Conservation (phyloP, 306 rosid genomes). For the Hylodesmum podocarpum region DNA sequence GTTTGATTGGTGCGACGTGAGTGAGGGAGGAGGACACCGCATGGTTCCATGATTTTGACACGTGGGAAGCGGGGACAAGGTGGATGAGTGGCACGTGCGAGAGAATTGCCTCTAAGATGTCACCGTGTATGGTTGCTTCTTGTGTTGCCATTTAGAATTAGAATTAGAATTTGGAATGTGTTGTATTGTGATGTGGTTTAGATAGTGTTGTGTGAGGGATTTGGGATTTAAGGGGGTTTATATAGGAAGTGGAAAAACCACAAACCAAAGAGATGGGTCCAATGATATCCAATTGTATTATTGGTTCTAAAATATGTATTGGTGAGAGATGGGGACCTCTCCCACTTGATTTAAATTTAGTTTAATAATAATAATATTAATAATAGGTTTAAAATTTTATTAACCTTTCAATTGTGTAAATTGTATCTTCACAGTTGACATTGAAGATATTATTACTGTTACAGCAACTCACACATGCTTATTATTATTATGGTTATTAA, state of each 20-base stretch:
- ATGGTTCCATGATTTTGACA: conserved; percentile 59
- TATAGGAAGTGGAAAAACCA: not conserved
- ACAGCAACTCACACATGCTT: too few species aligned
- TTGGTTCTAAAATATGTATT: not conserved
- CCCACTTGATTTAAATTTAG: too few species aligned
- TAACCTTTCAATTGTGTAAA: too few species aligned
- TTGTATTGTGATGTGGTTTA: not conserved
- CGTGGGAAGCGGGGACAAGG: conserved; percentile 47
- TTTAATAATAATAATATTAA: too few species aligned
- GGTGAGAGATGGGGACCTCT: too few species aligned
- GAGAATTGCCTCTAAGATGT: conserved; percentile 59
- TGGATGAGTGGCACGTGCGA: conserved; percentile 62
- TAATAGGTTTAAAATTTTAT: too few species aligned
- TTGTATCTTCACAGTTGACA: too few species aligned
- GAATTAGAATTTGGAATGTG: too few species aligned
- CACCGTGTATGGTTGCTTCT: conserved; percentile 61
- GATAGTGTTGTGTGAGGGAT: not conserved
- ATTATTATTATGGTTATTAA: too few species aligned
- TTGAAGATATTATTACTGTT: too few species aligned
- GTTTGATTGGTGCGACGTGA: conserved; percentile 44
- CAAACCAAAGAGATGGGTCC: too few species aligned
- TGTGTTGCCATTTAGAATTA: conserved; percentile 28
- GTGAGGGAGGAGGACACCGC: conserved; percentile 65
- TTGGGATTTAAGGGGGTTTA: not conserved
- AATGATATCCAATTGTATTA: too few species aligned